Conservation (phyloP, 208 protist species). For the Leishmania arabica region DNA sequence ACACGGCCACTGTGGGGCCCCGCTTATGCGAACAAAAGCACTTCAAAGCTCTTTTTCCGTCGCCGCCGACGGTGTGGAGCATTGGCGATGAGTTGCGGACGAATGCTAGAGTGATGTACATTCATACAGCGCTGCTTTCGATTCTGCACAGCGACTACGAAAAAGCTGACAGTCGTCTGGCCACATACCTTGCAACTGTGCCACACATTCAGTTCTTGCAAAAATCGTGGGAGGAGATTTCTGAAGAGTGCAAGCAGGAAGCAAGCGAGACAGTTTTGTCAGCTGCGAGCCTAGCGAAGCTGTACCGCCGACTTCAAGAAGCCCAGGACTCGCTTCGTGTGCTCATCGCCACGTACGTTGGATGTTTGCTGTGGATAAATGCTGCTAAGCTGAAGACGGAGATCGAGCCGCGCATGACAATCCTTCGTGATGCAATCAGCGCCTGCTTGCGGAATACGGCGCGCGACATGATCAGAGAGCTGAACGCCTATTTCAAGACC, state of each 20-base stretch:
- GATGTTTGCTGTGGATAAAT: constrained; percentile 91
- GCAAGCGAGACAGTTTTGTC: constrained; percentile 55
- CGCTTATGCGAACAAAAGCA: constrained; percentile 83
- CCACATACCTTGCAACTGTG: constrained; percentile 75
- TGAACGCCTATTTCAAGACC: constrained; percentile 88
- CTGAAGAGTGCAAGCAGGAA: constrained; percentile 76
- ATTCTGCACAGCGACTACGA: constrained; percentile 85
- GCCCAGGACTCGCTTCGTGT: constrained; percentile 82
- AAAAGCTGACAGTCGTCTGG: constrained; percentile 75
- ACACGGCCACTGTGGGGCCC: constrained; percentile 48
- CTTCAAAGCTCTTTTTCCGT: constrained; percentile 81
- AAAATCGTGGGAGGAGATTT: constrained; percentile 78
- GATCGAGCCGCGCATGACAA: constrained; percentile 83
- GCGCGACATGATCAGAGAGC: constrained; percentile 52
- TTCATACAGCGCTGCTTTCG: constrained; percentile 56
- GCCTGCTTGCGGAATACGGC: constrained; percentile 74
- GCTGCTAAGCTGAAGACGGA: constrained; percentile 87
- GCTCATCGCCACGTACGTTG: constrained; percentile 89
- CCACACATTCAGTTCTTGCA: constrained; percentile 90
- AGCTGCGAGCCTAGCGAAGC: constrained; percentile 57
- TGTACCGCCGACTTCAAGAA: constrained; percentile 82
- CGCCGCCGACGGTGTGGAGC: constrained; percentile 78
- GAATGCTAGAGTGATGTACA: constrained; percentile 68
- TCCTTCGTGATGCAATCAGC: constrained; percentile 78
- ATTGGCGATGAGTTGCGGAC: constrained; percentile 63